Conservation (phyloP, 768 basidiomycete genomes). For the Hericium rajendrae region DNA sequence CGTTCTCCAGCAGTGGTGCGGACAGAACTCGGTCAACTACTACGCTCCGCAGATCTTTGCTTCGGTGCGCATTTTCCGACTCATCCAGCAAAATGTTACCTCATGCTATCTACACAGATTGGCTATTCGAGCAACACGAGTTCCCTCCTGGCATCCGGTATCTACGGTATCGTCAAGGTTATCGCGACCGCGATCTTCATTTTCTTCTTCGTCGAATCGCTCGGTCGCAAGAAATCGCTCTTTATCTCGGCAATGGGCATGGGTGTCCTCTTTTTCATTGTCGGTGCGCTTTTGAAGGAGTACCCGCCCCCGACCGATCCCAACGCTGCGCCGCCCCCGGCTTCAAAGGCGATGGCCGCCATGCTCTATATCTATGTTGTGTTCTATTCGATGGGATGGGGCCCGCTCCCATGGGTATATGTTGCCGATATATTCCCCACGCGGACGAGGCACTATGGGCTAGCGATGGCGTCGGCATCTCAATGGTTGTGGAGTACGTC, state of each 20-base stretch:
- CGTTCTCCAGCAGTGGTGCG: slow-evolving; percentile 74
- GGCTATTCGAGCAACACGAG: slow-evolving; percentile 51
- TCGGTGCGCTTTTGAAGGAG: slow-evolving; percentile 76
- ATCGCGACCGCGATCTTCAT: slow-evolving; percentile 59
- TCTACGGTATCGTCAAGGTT: slow-evolving; percentile 61
- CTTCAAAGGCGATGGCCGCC: slow-evolving; percentile 72
- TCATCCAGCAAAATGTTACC: background rate
- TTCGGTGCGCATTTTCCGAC: slow-evolving; percentile 30
- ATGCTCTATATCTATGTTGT: slow-evolving; percentile 82
- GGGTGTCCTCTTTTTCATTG: slow-evolving; percentile 73
- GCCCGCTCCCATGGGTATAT: slow-evolving; percentile 50
- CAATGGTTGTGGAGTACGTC: slow-evolving; percentile 77
- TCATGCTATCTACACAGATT: slow-evolving; percentile 31
- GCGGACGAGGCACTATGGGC: slow-evolving; percentile 71
- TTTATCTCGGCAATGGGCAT: slow-evolving; percentile 71
- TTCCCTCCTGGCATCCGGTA: slow-evolving; percentile 62
- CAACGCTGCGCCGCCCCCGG: slow-evolving; percentile 28
- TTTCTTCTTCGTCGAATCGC: slow-evolving; percentile 53
- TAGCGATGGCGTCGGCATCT: slow-evolving; percentile 63
- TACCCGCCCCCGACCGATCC: slow-evolving; percentile 43
- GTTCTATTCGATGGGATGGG: slow-evolving; percentile 86
- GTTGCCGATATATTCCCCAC: slow-evolving; percentile 85
- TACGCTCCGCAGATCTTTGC: slow-evolving; percentile 69
- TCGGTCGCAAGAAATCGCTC: slow-evolving; percentile 62
- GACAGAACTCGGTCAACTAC: slow-evolving; percentile 74